Conservation (phyloP, 2,329 filamentous ascomycete genomes). For the Aspergillus tanneri region DNA sequence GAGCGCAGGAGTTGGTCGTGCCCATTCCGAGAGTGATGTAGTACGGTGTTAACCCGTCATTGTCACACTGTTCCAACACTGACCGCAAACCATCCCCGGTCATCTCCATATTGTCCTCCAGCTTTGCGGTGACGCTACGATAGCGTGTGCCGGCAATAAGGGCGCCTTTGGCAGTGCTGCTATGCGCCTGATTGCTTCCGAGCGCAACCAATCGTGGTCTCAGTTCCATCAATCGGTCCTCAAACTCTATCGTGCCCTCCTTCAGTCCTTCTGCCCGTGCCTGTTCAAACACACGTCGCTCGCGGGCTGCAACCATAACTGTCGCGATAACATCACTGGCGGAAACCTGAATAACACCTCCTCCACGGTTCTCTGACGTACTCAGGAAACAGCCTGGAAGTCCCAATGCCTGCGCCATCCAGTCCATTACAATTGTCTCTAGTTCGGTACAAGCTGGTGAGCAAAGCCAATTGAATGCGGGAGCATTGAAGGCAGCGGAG, state of each 20-base stretch:
- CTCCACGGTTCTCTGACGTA: conserved; percentile 63
- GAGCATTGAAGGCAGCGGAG: conserved; percentile 80
- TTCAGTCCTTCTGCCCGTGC: conserved; percentile 51
- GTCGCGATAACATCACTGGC: conserved; percentile 86
- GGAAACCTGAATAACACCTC: conserved; percentile 91
- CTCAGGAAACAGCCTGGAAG: conserved; percentile 74
- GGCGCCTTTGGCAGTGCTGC: conserved; percentile 81
- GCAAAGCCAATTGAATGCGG: conserved; percentile 97
- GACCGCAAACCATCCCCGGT: conserved; percentile 62
- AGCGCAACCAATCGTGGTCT: conserved; percentile 75
- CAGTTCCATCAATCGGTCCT: conserved; percentile 67
- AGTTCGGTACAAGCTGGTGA: conserved; percentile 89
- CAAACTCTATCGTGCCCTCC: conserved; percentile 56
- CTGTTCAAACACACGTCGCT: conserved; percentile 68
- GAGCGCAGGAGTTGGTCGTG: conserved; percentile 82
- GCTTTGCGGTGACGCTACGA: conserved; percentile 63
- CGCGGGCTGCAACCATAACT: conserved; percentile 81
- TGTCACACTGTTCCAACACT: conserved; percentile 64
- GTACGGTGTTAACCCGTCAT: conserved; percentile 75
- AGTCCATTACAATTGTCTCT: conserved; percentile 90
- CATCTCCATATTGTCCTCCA: conserved; percentile 67
- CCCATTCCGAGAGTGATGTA: conserved; percentile 82
- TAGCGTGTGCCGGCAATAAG: conserved; percentile 83
- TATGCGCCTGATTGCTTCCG: conserved; percentile 76
- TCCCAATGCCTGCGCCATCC: conserved; percentile 74